Percentiles rank a stretch among this genome's conserved stretches.
Evolutionary conservation across 208 protist genomes (phyloP).

Genomic region (Strigomonas galati): DNA sequence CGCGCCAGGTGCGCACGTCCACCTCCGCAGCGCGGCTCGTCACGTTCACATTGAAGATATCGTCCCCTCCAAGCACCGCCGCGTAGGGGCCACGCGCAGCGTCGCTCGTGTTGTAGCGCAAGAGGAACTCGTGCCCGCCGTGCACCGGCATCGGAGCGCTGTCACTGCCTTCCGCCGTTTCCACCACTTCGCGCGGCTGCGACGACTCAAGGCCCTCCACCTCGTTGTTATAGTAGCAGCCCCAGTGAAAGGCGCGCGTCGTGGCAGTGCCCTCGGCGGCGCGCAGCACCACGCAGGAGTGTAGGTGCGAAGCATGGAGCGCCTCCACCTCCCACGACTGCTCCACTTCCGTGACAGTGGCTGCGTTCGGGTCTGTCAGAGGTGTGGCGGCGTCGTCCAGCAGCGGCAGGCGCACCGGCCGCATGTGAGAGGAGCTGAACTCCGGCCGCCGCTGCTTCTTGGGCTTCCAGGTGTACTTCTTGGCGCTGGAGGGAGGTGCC

Average conservation of each 20-base stretch:
- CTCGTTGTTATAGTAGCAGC: slow-evolving; percentile 78
- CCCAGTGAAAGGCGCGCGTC: slow-evolving; percentile 53
- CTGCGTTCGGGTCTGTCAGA: too few relatives aligned
- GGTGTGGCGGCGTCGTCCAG: not conserved
- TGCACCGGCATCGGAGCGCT: slow-evolving; percentile 22
- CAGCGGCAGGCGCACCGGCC: not conserved
- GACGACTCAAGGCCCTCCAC: slow-evolving; percentile 66
- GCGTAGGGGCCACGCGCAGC: not conserved
- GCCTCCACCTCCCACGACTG: slow-evolving; percentile 26
- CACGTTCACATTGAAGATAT: slow-evolving; percentile 11
- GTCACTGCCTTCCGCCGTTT: slow-evolving; percentile 1
- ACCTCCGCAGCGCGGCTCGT: slow-evolving; percentile 13
- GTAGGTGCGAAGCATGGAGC: slow-evolving; percentile 74
- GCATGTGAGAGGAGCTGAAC: slow-evolving; percentile 14
- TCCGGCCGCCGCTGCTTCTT: slow-evolving; percentile 20
- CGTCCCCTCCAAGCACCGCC: slow-evolving; percentile 14
- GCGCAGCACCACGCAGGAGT: slow-evolving; percentile 55
- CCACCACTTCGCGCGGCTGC: slow-evolving; percentile 30
- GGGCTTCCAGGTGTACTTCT: not conserved
- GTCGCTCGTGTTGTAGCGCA: slow-evolving; percentile 28
- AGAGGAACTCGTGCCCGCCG: slow-evolving; percentile 57
- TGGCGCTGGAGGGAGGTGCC: not conserved
- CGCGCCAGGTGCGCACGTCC: slow-evolving; percentile 21
- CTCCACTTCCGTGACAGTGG: not conserved
- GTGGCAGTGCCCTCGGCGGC: not conserved